Percentiles rank a stretch among this genome's conserved stretches.
Evolutionary conservation across 2,329 filamentous ascomycete genomes (phyloP).

Genomic region (Curvularia sp.): DNA sequence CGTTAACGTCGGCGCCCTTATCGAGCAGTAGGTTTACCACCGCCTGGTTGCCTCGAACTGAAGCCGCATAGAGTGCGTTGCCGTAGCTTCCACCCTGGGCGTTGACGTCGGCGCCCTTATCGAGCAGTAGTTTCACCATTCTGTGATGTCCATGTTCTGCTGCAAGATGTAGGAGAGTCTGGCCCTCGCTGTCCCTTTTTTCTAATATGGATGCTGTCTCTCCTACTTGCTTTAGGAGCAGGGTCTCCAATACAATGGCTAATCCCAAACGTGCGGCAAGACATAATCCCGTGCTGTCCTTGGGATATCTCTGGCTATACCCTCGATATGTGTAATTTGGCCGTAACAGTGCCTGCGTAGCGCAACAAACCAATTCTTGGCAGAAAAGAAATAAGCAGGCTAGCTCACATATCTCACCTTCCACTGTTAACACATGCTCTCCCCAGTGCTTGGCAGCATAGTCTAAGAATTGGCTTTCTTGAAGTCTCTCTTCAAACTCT

Average conservation of each 20-base stretch:
- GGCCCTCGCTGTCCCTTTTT: conserved; percentile 13
- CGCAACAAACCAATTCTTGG: not conserved
- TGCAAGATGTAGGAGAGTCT: conserved; percentile 18
- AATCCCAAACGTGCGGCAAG: conserved; percentile 23
- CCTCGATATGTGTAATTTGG: conserved; percentile 1
- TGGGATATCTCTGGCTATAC: conserved; percentile 16
- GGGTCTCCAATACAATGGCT: conserved; percentile 12
- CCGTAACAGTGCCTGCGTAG: conserved; percentile 12
- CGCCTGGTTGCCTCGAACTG: too few species aligned
- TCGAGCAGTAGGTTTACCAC: too few species aligned
- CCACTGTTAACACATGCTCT: conserved; percentile 26
- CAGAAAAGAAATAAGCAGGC: not conserved
- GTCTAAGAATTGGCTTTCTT: conserved; percentile 28
- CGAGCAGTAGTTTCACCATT: too few species aligned
- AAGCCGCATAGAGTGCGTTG: too few species aligned
- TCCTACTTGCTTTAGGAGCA: conserved; percentile 6
- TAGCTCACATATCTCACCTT: conserved; percentile 12
- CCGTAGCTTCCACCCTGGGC: too few species aligned
- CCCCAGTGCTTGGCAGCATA: conserved; percentile 42
- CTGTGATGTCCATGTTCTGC: conserved; percentile 20
- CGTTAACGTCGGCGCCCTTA: too few species aligned
- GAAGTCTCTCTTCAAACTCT: conserved; percentile 27
- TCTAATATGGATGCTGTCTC: conserved; percentile 10
- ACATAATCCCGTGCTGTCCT: conserved; percentile 19
- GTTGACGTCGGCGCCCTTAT: too few species aligned